Percentiles rank a stretch among this genome's conserved stretches.
These are phyloP conservation scores for Volvariella volvacea DNA, from an alignment of 1,284 basidiomycete species.

Conservation along the genomic window DNA sequence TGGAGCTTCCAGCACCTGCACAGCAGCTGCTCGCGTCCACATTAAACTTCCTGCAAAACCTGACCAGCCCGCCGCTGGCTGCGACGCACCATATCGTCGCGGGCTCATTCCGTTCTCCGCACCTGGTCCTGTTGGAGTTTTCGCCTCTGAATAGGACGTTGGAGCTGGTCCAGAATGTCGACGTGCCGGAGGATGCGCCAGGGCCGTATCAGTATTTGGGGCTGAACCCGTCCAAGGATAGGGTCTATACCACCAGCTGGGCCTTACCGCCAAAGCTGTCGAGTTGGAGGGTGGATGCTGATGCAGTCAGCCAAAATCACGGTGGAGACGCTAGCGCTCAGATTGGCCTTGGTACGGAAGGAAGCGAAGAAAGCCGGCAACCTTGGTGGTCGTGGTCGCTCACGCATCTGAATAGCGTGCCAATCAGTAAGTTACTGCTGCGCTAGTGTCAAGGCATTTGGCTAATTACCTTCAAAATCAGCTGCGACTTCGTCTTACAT, in stretches of 20 bases:
- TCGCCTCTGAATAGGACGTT: constrained; percentile 30
- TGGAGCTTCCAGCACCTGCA: too few relatives aligned
- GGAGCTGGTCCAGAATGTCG: constrained; percentile 30
- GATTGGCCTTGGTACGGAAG: too few relatives aligned
- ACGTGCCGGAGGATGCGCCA: constrained; percentile 32
- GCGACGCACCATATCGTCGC: constrained; percentile 28
- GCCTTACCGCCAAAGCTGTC: constrained; percentile 34
- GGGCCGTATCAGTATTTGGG: constrained; percentile 45
- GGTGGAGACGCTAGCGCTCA: background rate
- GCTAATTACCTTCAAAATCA: constrained; percentile 10
- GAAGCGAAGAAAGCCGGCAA: background rate
- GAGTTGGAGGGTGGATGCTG: constrained; percentile 32
- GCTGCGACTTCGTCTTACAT: constrained; percentile 47
- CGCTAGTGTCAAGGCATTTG: background rate
- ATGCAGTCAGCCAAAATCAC: constrained; percentile 2
- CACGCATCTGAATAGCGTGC: constrained; percentile 30
- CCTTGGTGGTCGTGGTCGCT: constrained; percentile 19
- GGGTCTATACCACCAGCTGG: constrained; percentile 42
- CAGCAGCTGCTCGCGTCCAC: too few relatives aligned
- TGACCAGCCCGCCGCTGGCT: too few relatives aligned
- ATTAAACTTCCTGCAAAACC: too few relatives aligned
- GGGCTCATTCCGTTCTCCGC: constrained; percentile 43
- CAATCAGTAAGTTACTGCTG: constrained; percentile 31
- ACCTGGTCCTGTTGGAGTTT: constrained; percentile 41
- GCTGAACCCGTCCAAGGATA: constrained; percentile 21